Percentiles rank a stretch among this genome's conserved stretches.
Evolutionary conservation across 805 yeast genomes (phyloP).

Genomic region (Kuraishia cidri): DNA sequence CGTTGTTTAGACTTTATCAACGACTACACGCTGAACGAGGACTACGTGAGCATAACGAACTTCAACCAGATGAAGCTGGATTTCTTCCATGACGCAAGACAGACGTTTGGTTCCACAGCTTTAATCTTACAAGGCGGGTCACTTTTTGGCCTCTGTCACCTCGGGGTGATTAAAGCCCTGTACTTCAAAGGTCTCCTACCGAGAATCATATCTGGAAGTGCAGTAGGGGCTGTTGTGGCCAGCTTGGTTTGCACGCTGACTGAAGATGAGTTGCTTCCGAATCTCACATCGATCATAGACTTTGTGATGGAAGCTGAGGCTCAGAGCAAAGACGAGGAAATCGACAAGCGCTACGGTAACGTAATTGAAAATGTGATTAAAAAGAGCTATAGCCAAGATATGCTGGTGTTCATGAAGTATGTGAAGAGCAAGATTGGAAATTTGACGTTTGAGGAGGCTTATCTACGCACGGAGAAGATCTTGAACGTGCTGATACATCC

Average conservation of each 20-base stretch:
- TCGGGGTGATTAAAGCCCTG: constrained; percentile 88
- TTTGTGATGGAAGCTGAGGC: constrained; percentile 17
- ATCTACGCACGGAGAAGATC: constrained; percentile 65
- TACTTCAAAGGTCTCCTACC: constrained; percentile 72
- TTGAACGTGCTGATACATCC: constrained; percentile 85
- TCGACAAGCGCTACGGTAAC: constrained; percentile 43
- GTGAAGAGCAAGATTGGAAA: constrained; percentile 72
- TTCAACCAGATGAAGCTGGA: constrained; percentile 53
- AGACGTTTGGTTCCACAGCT: constrained; percentile 87
- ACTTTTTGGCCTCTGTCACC: constrained; percentile 84
- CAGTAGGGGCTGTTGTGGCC: constrained; percentile 92
- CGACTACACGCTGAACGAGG: constrained; percentile 19
- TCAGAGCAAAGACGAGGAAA: constrained; percentile 1
- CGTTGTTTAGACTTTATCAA: constrained; percentile 56
- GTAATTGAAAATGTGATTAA: constrained; percentile 67
- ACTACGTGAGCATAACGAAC: constrained; percentile 26
- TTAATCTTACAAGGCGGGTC: constrained; percentile 92
- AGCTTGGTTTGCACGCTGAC: constrained; percentile 70
- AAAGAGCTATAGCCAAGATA: constrained; percentile 83
- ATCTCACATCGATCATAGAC: constrained; percentile 22
- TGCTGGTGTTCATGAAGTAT: constrained; percentile 67
- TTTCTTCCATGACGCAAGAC: constrained; percentile 80
- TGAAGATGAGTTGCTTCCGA: constrained; percentile 49
- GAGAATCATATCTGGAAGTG: constrained; percentile 80
- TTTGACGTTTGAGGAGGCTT: constrained; percentile 91